These are phyloP conservation scores for Fomitopsis serialis DNA, from an alignment of 768 basidiomycete species.

Conservation along the genomic window DNA sequence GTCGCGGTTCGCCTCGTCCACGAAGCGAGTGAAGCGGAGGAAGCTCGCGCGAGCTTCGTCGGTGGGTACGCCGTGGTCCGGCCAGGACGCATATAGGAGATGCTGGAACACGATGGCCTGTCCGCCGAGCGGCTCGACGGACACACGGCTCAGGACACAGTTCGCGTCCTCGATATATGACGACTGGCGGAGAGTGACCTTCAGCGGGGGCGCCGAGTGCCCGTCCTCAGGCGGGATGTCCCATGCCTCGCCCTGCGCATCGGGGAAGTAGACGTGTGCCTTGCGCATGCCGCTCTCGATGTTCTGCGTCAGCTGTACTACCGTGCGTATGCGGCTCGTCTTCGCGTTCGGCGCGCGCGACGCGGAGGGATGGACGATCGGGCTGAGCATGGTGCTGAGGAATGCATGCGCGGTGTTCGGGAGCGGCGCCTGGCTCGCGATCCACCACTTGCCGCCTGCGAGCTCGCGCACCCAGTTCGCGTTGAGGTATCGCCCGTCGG, in stretches of 20 bases:
- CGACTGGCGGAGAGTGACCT: slow-evolving; percentile 51
- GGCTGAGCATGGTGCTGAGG: slow-evolving; percentile 61
- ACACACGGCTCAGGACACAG: slow-evolving; percentile 58
- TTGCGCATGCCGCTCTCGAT: slow-evolving; percentile 68
- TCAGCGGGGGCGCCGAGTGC: slow-evolving; percentile 36
- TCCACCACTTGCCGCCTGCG: slow-evolving; percentile 74
- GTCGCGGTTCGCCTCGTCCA: slow-evolving; percentile 56
- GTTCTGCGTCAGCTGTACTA: slow-evolving; percentile 77
- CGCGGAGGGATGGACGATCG: slow-evolving; percentile 26
- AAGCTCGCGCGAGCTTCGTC: slow-evolving; percentile 54
- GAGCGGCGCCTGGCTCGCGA: slow-evolving; percentile 81
- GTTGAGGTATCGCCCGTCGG: slow-evolving; percentile 60
- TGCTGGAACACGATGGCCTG: slow-evolving; percentile 48
- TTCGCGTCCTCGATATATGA: slow-evolving; percentile 47
- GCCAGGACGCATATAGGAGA: slow-evolving; percentile 73
- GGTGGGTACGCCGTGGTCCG: slow-evolving; percentile 78
- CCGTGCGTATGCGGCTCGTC: slow-evolving; percentile 54
- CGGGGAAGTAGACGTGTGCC: slow-evolving; percentile 75
- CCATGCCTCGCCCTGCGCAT: slow-evolving; percentile 43
- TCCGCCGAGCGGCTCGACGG: slow-evolving; percentile 25
- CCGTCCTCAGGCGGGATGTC: slow-evolving; percentile 43
- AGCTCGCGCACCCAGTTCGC: slow-evolving; percentile 82
- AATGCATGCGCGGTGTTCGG: slow-evolving; percentile 68
- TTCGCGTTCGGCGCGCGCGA: slow-evolving; percentile 9
- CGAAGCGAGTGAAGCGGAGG: slow-evolving; percentile 57